Conservation (phyloP, 192 early-diverging fungal species). For the Linnemannia exigua region DNA sequence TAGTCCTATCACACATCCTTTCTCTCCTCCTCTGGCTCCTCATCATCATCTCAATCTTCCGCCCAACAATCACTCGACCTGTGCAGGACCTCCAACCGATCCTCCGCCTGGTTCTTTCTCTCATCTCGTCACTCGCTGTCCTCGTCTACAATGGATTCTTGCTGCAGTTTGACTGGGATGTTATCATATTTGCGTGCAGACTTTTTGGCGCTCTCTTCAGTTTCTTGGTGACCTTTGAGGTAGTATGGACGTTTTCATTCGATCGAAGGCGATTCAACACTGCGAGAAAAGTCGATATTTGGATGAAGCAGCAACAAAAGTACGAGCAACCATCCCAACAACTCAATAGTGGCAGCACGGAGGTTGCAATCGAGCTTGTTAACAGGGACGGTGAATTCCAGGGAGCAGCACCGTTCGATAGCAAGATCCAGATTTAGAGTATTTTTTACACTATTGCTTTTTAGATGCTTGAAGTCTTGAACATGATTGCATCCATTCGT, state of each 20-base stretch:
- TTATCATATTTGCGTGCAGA: background rate
- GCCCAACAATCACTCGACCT: background rate
- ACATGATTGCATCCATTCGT: no score
- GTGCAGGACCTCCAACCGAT: background rate
- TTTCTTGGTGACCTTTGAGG: background rate
- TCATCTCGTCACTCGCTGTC: background rate
- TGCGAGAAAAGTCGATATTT: background rate
- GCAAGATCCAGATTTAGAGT: no score
- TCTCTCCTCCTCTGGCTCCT: background rate
- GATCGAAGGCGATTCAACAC: background rate
- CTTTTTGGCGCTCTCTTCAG: background rate
- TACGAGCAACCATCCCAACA: background rate
- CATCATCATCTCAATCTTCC: background rate
- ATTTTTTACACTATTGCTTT: no score
- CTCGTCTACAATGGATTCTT: background rate
- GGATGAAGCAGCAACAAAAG: background rate
- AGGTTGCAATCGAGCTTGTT: no score
- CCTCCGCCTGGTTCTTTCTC: background rate
- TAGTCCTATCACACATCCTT: background rate
- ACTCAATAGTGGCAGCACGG: no score
- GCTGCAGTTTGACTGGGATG: background rate
- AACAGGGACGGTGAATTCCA: no score
- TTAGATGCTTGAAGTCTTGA: no score
- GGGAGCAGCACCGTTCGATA: no score
- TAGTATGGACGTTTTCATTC: background rate